Percentiles rank a stretch among this genome's conserved stretches.
phyloP scores from a whole-genome alignment of 129 eudicot genomes.

The Tagetes patula region DNA sequence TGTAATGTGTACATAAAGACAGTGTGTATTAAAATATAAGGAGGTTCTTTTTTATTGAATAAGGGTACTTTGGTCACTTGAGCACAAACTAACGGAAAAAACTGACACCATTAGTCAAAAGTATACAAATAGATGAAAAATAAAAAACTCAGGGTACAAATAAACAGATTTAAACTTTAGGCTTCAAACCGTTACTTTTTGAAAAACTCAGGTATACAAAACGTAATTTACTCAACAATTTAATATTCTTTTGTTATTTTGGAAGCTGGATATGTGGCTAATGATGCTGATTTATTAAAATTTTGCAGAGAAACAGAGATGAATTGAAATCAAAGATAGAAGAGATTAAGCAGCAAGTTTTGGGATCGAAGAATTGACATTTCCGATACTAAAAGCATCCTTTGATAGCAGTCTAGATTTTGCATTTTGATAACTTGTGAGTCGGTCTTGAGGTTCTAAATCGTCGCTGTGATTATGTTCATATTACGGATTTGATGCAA shows the following conservation, averaged over 20 bases:
- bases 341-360: conserved; percentile 68
- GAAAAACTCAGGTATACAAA: no score
- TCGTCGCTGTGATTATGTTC: not conserved
- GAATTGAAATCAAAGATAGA: conserved; percentile 67
- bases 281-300: not conserved
- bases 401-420: conserved; percentile 13
- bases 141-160: no score
- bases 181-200: no score
- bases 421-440: conserved; percentile 11
- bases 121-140: no score
- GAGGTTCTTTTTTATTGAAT: no score
- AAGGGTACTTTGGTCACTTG: no score
- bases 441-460: not conserved
- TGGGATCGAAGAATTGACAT: conserved; percentile 53
- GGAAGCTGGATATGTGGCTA: not conserved
- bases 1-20: no score
- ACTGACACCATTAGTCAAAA: no score
- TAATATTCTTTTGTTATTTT: not conserved
- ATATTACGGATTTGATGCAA: not conserved
- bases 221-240: no score
- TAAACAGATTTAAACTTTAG: no score
- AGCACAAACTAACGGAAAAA: no score
- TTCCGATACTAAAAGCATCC: conserved; percentile 14
- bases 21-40: no score
- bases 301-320: conserved; percentile 67